These are phyloP conservation scores for Gossypium gossypioides DNA, from an alignment of 441 rosid species.

Conservation along the genomic window DNA sequence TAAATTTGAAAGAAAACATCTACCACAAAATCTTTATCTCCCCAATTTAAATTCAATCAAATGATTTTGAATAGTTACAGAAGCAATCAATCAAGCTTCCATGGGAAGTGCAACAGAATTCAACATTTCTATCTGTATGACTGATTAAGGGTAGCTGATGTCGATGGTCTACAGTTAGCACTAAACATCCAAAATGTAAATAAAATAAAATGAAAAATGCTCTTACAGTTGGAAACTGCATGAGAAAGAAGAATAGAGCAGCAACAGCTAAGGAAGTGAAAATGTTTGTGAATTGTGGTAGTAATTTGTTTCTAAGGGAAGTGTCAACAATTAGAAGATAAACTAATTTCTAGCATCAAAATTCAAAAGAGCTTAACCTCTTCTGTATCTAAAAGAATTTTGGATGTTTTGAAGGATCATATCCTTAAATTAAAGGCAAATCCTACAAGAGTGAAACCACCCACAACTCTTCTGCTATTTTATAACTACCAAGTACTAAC, in stretches of 20 bases:
- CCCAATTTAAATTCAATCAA: conserved; percentile 4
- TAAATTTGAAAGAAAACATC: neutral
- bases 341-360: neutral
- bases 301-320: neutral
- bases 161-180: too few relatives aligned
- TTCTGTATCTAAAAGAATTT: neutral
- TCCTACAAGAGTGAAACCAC: neutral
- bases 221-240: neutral
- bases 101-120: neutral
- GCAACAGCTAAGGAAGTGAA: neutral
- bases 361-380: neutral
- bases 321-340: neutral
- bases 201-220: neutral
- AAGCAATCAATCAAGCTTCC: neutral
- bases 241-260: neutral
- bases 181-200: neutral
- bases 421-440: neutral
- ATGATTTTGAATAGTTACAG: neutral
- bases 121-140: neutral
- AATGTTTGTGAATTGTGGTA: neutral
- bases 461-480: neutral
- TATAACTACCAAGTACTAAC: neutral
- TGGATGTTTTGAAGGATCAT: neutral
- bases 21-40: conserved; percentile 47
- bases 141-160: too few relatives aligned